A percentile compares a stretch with the other conserved stretches of the same genome.
These are phyloP conservation scores for Parmelia sp. DNA, from an alignment of 495 filamentous ascomycete genomes.

Conservation along the genomic window DNA sequence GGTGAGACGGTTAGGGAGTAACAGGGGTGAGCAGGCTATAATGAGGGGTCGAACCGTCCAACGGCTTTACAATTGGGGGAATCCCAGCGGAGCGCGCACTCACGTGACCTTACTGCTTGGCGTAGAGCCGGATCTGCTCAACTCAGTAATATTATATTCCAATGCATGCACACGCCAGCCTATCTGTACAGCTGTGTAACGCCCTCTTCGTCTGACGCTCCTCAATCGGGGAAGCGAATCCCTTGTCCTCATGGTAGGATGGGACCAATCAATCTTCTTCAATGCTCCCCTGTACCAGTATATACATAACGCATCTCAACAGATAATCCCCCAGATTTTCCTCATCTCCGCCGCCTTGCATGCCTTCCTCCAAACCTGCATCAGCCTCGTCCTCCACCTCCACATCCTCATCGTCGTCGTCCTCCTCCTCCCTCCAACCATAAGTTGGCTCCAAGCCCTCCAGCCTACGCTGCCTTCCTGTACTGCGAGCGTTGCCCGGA, in stretches of 20 bases:
- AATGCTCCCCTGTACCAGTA: background rate
- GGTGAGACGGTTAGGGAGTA: too few species aligned
- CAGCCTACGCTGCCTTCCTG: too few species aligned
- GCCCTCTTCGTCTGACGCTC: background rate
- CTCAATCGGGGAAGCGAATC: background rate
- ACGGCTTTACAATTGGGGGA: background rate
- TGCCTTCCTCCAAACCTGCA: background rate
- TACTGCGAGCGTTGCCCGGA: background rate
- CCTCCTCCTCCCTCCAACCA: background rate
- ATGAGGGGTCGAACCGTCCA: background rate
- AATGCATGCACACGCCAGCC: background rate
- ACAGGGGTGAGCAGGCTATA: background rate
- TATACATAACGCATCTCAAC: background rate
- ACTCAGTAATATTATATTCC: background rate
- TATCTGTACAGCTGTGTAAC: background rate
- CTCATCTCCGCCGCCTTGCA: background rate
- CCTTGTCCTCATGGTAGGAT: background rate
- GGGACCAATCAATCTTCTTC: background rate
- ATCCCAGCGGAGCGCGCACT: background rate
- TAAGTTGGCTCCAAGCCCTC: too few species aligned
- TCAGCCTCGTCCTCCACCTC: too few species aligned
- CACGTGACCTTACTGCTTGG: background rate
- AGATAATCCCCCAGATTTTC: background rate
- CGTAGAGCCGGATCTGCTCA: background rate
- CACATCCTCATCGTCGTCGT: too few species aligned